Evolutionary conservation across 1,139 yeast genomes (phyloP), one percentile per base, ranked within the genome.

Genomic region (Sugiyamaella japonica): DNA sequence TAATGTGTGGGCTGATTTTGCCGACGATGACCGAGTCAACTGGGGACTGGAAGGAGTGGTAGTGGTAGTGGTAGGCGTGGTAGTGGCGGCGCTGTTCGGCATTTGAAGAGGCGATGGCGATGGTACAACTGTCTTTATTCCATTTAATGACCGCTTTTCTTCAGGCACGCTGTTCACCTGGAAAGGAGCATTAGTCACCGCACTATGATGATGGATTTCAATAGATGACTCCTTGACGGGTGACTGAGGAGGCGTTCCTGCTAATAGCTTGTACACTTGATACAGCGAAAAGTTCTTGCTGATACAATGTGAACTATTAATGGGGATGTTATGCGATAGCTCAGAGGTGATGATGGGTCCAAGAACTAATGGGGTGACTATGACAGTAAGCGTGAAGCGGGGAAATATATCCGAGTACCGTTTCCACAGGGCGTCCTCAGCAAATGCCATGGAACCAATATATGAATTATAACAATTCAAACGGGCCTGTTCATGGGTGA

Each of bases 391-490:
- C 25, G 63, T 44, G 39, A 60, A 60, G 20, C 48, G 41, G 5
- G 62, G 59, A 48, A 58, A 54, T 17, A 55, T 31, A 46, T 58
- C 60, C n/a, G 54, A 41, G 48, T 59, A 63, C n/a, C 56, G 42
- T 29, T 57, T 61, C 66, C 66, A 63, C 23, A 59, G 59, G 7
- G 62, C 61, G 25, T 61, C 61, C 42, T 63, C 66, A 3, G 66
- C 63, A 52, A 63, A 63, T 15, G 61, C 45, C 38, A 51, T 53
- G 39, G 61, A 57, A n/a, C 64, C 66, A 29, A 59, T 38, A 37
- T 56, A 55, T 3, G 63, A 59, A 44, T 54, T 55, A 42, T 53
- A 55, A 23, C 56, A 48, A 52, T 52, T 55, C 29, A 55, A 48
- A 12, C 57, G 49, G 13, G 65, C 65, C 51, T 61, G 57, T 12